Evolutionary conservation across 352 stramenopile genomes (phyloP).

Genomic region (Aphanomyces invadans): DNA sequence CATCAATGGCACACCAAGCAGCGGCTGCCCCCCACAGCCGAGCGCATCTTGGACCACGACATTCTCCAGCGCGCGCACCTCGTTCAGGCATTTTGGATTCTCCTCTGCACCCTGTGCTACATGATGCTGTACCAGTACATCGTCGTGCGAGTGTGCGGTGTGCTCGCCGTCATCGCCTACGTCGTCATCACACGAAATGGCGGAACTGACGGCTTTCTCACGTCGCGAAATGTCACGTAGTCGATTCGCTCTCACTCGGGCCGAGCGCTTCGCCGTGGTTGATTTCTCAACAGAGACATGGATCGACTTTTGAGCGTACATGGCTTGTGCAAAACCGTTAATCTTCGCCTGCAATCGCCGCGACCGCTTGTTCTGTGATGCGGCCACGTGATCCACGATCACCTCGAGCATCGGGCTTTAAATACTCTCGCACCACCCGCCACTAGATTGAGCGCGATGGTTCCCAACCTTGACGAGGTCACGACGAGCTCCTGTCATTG

Average conservation of each 20-base stretch:
- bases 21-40: slow-evolving; percentile 36
- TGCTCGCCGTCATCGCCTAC: not conserved
- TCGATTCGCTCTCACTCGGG: not conserved
- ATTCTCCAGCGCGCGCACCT: slow-evolving; percentile 29
- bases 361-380: no score
- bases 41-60: slow-evolving; percentile 38
- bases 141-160: not conserved
- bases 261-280: no score
- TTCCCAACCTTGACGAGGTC: no score
- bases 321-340: no score
- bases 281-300: no score
- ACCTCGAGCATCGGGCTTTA: no score
- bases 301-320: no score
- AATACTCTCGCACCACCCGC: no score
- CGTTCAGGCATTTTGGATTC: slow-evolving; percentile 51
- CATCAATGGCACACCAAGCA: slow-evolving; percentile 32
- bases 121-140: slow-evolving; percentile 18
- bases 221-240: not conserved
- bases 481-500: no score
- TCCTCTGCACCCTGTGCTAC: slow-evolving; percentile 30
- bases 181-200: not conserved
- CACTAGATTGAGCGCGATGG: no score
- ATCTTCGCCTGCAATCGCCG: no score
- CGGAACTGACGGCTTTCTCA: slow-evolving; percentile 12
- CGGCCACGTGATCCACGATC: no score